These are phyloP conservation scores for Coniosporium tulheliwenetii DNA, from an alignment of 2,329 filamentous ascomycete genomes.

Conservation along the genomic window DNA sequence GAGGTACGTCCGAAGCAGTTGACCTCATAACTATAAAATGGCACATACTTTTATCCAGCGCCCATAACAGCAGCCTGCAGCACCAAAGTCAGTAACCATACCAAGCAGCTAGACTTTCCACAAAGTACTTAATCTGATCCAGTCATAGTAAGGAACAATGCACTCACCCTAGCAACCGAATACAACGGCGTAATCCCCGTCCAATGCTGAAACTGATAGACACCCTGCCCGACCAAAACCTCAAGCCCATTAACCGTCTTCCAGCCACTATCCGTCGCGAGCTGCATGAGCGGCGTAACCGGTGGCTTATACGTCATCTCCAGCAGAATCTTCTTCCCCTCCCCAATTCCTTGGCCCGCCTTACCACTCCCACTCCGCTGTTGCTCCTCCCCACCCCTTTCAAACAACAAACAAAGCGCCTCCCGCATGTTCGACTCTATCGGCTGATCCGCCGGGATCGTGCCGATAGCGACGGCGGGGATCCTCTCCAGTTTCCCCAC, in stretches of 20 bases:
- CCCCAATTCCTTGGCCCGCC: slow-evolving; percentile 10
- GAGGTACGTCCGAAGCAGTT: no score
- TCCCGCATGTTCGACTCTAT: slow-evolving; percentile 58
- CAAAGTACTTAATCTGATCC: no score
- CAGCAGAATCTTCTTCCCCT: slow-evolving; percentile 43
- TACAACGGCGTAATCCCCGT: slow-evolving; percentile 66
- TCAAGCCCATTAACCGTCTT: slow-evolving; percentile 73
- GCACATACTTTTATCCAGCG: no score
- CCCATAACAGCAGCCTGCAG: no score
- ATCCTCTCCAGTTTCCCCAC: slow-evolving; percentile 30
- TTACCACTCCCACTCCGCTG: not conserved
- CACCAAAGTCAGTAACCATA: no score
- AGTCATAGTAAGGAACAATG: no score
- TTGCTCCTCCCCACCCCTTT: slow-evolving; percentile 11
- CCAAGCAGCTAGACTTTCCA: no score
- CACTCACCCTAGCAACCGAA: slow-evolving; percentile 45
- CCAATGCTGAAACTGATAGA: slow-evolving; percentile 78
- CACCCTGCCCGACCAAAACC: slow-evolving; percentile 71
- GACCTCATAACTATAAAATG: no score
- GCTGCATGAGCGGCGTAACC: slow-evolving; percentile 68
- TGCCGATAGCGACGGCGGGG: slow-evolving; percentile 66
- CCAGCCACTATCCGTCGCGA: slow-evolving; percentile 70
- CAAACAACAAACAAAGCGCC: slow-evolving; percentile 42
- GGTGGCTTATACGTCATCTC: slow-evolving; percentile 96
- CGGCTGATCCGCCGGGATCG: slow-evolving; percentile 75